These are phyloP conservation scores for Xylaria digitata DNA, from an alignment of 2,329 filamentous ascomycete species.

Conservation along the genomic window DNA sequence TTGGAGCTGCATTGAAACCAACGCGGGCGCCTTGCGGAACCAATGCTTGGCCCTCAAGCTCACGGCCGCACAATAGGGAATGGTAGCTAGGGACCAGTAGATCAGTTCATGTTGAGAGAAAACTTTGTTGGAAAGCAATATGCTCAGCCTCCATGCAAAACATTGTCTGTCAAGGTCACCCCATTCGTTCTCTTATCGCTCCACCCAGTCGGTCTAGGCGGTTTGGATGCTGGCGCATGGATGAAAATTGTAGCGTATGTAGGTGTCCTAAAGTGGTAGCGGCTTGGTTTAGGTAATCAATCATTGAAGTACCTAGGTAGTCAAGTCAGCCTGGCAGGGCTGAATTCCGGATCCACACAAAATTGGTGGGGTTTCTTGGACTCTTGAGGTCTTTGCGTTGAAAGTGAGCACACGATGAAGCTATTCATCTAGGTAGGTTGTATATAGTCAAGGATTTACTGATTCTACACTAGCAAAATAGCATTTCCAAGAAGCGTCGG, in stretches of 20 bases:
- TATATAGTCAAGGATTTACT: slow-evolving; percentile 2
- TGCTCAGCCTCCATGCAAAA: slow-evolving; percentile 38
- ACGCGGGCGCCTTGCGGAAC: slow-evolving; percentile 33
- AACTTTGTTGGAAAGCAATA: slow-evolving; percentile 13
- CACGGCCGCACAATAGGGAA: not conserved
- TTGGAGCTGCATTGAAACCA: slow-evolving; percentile 30
- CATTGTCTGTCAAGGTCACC: slow-evolving; percentile 29
- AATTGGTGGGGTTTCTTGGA: slow-evolving; percentile 18
- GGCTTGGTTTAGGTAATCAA: slow-evolving; percentile 27
- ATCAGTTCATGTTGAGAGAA: not conserved
- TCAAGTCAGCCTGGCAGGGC: slow-evolving; percentile 36
- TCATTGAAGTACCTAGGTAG: slow-evolving; percentile 21
- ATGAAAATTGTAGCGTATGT: not conserved
- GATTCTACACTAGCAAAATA: not conserved
- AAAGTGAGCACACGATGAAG: slow-evolving; percentile 10
- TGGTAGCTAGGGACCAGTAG: not conserved
- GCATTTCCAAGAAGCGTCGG: slow-evolving; percentile 21
- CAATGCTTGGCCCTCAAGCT: not conserved
- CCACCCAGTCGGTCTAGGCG: slow-evolving; percentile 10
- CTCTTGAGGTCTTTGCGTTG: slow-evolving; percentile 14
- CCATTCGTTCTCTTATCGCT: slow-evolving; percentile 4
- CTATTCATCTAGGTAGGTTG: not conserved
- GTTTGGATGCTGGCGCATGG: slow-evolving; percentile 9
- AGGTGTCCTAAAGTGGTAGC: not conserved
- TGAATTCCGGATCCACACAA: slow-evolving; percentile 34